Evolutionary conservation across 768 basidiomycete species (phyloP).

Genomic region (Lactarius evosmus): DNA sequence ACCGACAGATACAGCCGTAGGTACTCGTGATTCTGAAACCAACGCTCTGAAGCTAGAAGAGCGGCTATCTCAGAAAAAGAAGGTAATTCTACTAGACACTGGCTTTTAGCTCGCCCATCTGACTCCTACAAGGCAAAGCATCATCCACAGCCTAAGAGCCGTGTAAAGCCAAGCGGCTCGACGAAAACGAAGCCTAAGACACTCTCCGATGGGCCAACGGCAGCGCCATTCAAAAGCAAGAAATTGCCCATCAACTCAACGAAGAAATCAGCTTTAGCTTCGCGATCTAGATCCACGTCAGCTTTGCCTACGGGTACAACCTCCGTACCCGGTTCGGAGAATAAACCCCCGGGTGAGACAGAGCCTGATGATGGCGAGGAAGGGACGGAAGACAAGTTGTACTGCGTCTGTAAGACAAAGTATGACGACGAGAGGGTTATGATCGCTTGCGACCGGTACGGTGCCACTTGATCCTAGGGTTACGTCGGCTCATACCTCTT

Average conservation of each 20-base stretch:
- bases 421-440: slow-evolving; percentile 87
- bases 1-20: slow-evolving; percentile 31
- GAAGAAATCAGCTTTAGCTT: slow-evolving; percentile 36
- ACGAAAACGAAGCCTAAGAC: slow-evolving; percentile 31
- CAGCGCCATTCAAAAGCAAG: slow-evolving; percentile 31
- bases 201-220: slow-evolving; percentile 30
- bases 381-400: slow-evolving; percentile 64
- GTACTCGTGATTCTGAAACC: slow-evolving; percentile 15
- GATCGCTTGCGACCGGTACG: slow-evolving; percentile 92
- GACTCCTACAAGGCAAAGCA: slow-evolving; percentile 27
- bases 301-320: slow-evolving; percentile 48
- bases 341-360: slow-evolving; percentile 39
- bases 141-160: slow-evolving; percentile 34
- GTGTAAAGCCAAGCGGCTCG: slow-evolving; percentile 32
- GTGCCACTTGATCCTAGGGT: slow-evolving; percentile 6
- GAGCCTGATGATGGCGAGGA: slow-evolving; percentile 40
- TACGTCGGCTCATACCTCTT: not conserved
- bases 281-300: slow-evolving; percentile 69
- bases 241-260: slow-evolving; percentile 29
- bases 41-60: slow-evolving; percentile 25
- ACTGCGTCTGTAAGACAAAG: slow-evolving; percentile 83
- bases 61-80: slow-evolving; percentile 27
- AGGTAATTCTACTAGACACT: slow-evolving; percentile 27
- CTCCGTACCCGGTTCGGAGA: slow-evolving; percentile 39
- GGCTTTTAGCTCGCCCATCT: not conserved